Evolutionary conservation across 345 rosid genomes (phyloP).

Genomic region (Lepidium sativum): DNA sequence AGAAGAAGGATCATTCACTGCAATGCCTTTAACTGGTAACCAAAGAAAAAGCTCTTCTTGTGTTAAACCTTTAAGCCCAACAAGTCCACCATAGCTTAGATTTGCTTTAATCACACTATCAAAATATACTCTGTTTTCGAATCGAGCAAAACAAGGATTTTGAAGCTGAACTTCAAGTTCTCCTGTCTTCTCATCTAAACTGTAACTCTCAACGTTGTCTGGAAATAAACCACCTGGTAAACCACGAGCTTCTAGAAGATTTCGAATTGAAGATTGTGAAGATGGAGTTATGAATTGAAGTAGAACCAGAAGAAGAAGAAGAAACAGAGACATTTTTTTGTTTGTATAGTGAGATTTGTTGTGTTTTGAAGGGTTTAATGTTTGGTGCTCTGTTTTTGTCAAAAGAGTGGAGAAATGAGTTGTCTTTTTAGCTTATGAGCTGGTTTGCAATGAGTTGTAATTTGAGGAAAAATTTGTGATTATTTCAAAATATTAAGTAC

Average conservation of each 20-base stretch:
- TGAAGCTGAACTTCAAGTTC: slow-evolving; percentile 56
- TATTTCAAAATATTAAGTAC: background rate
- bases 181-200: slow-evolving; percentile 41
- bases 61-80: slow-evolving; percentile 64
- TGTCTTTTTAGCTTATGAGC: slow-evolving; percentile 26
- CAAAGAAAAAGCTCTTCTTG: slow-evolving; percentile 85
- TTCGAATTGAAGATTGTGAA: slow-evolving; percentile 35
- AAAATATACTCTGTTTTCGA: slow-evolving; percentile 59
- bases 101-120: slow-evolving; percentile 67
- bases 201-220: slow-evolving; percentile 46
- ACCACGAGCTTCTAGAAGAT: slow-evolving; percentile 65
- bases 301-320: slow-evolving; percentile 26
- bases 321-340: slow-evolving; percentile 31
- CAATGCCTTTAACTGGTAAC: slow-evolving; percentile 76
- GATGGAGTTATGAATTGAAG: slow-evolving; percentile 12
- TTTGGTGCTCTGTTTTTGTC: slow-evolving; percentile 33
- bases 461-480: background rate
- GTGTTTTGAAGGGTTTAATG: slow-evolving; percentile 18
- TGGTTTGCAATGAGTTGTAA: slow-evolving; percentile 25
- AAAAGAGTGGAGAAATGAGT: slow-evolving; percentile 26
- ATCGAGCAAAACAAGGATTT: slow-evolving; percentile 66
- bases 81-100: slow-evolving; percentile 74
- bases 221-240: slow-evolving; percentile 85
- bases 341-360: slow-evolving; percentile 8
- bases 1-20: slow-evolving; percentile 67